Conservation (phyloP, 768 basidiomycete species). For the Lactifluus piperatus region DNA sequence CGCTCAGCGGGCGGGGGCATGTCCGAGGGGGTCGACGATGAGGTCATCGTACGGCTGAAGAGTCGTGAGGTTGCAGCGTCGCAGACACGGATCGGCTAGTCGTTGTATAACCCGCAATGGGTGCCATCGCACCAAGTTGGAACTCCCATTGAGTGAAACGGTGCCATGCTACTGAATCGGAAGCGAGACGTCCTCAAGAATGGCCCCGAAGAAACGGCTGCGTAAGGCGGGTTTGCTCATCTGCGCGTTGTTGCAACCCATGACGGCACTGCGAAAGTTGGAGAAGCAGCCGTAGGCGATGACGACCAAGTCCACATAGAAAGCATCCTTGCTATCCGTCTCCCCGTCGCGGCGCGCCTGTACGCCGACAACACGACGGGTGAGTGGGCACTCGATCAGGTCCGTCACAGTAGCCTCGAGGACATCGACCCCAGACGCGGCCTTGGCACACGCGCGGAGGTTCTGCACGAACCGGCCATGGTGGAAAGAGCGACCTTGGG, state of each 20-base stretch:
- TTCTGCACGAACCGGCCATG: too few relatives aligned
- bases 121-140: too few relatives aligned
- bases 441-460: too few relatives aligned
- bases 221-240: conserved; percentile 44
- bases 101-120: too few relatives aligned
- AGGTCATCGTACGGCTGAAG: too few relatives aligned
- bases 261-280: conserved; percentile 70
- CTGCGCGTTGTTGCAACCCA: conserved; percentile 36
- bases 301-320: conserved; percentile 71
- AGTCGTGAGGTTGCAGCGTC: too few relatives aligned
- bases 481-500: too few relatives aligned
- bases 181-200: conserved; percentile 67
- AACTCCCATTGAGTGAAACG: conserved; percentile 70
- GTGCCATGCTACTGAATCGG: conserved; percentile 78
- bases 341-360: conserved; percentile 37
- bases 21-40: too few relatives aligned
- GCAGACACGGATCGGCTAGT: too few relatives aligned
- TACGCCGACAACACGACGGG: conserved; percentile 58
- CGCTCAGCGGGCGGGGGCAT: too few relatives aligned
- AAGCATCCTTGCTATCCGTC: conserved; percentile 41
- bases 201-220: conserved; percentile 77
- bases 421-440: too few relatives aligned
- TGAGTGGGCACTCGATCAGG: conserved; percentile 50
- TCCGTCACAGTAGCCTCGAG: conserved; percentile 71
- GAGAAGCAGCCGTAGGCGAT: conserved; percentile 94